These are phyloP conservation scores for Tetracladium marchalianum DNA, from an alignment of 495 filamentous ascomycete species.

Conservation along the genomic window DNA sequence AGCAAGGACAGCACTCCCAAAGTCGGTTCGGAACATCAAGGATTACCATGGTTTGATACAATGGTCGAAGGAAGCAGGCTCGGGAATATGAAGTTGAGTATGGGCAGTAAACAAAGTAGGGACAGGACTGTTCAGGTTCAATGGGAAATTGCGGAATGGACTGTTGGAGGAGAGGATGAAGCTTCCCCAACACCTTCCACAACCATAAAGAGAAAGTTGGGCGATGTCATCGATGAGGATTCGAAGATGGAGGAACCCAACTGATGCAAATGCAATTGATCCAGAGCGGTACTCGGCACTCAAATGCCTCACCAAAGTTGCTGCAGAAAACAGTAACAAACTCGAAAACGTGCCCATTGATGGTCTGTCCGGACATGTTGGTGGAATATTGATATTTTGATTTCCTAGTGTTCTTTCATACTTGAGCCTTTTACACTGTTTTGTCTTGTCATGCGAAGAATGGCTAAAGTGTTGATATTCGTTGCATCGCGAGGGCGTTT, in stretches of 20 bases:
- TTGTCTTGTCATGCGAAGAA: too few relatives aligned
- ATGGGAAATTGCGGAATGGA: constrained; percentile 80
- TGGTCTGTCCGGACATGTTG: too few relatives aligned
- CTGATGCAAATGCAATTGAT: too few relatives aligned
- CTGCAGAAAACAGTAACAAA: too few relatives aligned
- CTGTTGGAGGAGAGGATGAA: constrained; percentile 41
- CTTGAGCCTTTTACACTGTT: too few relatives aligned
- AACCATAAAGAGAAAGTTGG: constrained; percentile 44
- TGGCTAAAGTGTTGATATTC: too few relatives aligned
- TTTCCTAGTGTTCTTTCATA: too few relatives aligned
- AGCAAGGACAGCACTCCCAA: neutral
- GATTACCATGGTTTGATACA: constrained; percentile 73
- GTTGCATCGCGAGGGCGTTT: too few relatives aligned
- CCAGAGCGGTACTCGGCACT: neutral
- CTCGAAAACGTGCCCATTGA: too few relatives aligned
- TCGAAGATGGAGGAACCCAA: neutral
- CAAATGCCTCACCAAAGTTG: too few relatives aligned
- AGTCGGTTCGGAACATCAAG: constrained; percentile 23
- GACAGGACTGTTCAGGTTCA: constrained; percentile 56
- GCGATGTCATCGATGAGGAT: constrained; percentile 25
- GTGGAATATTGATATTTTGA: too few relatives aligned
- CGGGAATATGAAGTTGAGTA: constrained; percentile 51
- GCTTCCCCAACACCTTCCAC: constrained; percentile 57
- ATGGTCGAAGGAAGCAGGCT: constrained; percentile 66
- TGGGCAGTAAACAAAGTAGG: constrained; percentile 39